Base-by-base conservation (phyloP, 371 early-diverging fungal genomes). In the Haplosporangium sp. region DNA sequence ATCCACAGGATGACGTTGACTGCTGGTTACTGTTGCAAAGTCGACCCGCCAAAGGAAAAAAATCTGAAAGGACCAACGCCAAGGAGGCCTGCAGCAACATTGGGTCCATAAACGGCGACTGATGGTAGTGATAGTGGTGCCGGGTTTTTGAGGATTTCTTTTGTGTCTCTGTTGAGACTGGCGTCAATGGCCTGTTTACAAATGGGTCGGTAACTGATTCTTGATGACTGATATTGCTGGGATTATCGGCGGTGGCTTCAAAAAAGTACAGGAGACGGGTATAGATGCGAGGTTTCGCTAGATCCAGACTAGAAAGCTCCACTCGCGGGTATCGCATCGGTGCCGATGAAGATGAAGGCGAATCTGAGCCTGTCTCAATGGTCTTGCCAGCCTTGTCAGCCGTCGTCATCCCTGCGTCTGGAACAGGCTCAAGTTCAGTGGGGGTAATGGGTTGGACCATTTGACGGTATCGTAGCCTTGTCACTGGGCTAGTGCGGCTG, bases 201-300 rank as follows among this genome's bases (percentile, higher is more conserved):
- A n/a, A n/a, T n/a, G n/a, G n/a, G n/a, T n/a, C n/a, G n/a, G n/a
- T n/a, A n/a, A n/a, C n/a, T 47, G 63, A 57, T 63, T 64, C 58
- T 53, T 36, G 62, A 18, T 56, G 52, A 51, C 48, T 57, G 65
- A n/a, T 62, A 53, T 38, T 56, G 40, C 43, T 55, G 56, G 20
- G 47, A 23, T 36, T 41, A 46, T 53, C 64, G 50, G 41, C 55
- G 59, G 37, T 73, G 14, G 68, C 60, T 37, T 77, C 65, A 45
- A 72, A 77, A 64, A 77, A 77, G 72, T 77, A 77, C 38, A 77
- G 55, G 42, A 77, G 54, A 29, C 79, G 79, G 72, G 79, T 77
- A 72, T 72, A 77, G 57, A 72, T 72, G 46, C 79, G 79, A 53
- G 79, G 73, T 54, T 72, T 71, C 23, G 72, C 68, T 45, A 77